Evolutionary conservation across 78 protist genomes (phyloP).

Genomic region (Protostelium mycophagum): DNA sequence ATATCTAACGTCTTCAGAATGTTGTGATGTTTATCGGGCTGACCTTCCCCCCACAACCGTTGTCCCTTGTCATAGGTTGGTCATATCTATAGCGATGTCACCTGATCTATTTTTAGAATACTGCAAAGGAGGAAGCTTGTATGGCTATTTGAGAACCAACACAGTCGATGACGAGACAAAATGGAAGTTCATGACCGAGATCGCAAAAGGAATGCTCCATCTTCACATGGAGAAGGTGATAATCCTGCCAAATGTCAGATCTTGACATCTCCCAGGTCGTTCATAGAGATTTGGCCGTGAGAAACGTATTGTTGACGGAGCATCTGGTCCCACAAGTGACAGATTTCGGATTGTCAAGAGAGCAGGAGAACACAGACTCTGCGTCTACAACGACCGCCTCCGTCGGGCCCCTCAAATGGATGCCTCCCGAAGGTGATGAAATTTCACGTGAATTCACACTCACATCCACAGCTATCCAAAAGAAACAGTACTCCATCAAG

Average conservation of each 20-base stretch:
- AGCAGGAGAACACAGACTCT: background rate
- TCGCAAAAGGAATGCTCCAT: background rate
- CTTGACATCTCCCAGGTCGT: background rate
- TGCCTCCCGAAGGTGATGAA: background rate
- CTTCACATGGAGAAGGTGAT: background rate
- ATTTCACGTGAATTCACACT: background rate
- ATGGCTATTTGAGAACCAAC: background rate
- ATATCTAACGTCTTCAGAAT: background rate
- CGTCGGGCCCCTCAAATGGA: background rate
- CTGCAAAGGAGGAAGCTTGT: background rate
- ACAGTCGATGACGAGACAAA: background rate
- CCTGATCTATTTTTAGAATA: background rate
- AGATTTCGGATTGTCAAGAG: background rate
- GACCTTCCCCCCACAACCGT: background rate
- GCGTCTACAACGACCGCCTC: background rate
- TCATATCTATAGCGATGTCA: background rate
- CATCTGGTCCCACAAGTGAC: background rate
- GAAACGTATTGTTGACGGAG: background rate
- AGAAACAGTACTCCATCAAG: background rate
- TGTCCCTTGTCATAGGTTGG: background rate
- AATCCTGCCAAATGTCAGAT: background rate
- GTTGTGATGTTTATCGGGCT: background rate
- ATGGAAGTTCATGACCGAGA: background rate
- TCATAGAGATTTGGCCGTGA: background rate
- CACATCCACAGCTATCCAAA: background rate